Conservation (phyloP, 2,329 filamentous ascomycete species). For the Fusarium nanum region DNA sequence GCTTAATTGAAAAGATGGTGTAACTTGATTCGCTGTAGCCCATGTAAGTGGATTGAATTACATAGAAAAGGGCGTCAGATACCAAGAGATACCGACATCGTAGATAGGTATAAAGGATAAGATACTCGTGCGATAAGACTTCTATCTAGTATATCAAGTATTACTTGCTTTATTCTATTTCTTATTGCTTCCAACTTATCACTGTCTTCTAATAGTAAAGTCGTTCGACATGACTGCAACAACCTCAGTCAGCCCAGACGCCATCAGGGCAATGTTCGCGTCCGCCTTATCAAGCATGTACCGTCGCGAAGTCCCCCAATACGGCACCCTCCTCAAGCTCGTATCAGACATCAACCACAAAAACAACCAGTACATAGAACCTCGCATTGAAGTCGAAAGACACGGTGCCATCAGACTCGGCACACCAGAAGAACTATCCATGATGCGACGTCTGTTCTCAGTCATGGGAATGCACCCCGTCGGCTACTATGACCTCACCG, state of each 20-base stretch:
- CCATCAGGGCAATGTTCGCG: slow-evolving; percentile 43
- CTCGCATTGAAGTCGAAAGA: slow-evolving; percentile 41
- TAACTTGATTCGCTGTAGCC: slow-evolving; percentile 6
- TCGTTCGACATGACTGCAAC: slow-evolving; percentile 1
- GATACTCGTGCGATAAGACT: no score
- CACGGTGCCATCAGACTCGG: slow-evolving; percentile 64
- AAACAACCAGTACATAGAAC: slow-evolving; percentile 1
- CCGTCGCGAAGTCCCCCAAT: slow-evolving; percentile 51
- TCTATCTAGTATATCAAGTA: neutral
- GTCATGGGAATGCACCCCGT: slow-evolving; percentile 62
- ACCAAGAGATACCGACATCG: neutral
- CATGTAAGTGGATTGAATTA: slow-evolving; percentile 8
- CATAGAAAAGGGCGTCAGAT: slow-evolving; percentile 25
- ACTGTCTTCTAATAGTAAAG: neutral
- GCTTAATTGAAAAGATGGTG: neutral
- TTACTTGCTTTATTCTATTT: neutral
- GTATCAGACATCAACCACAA: slow-evolving; percentile 45
- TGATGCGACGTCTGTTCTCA: slow-evolving; percentile 58
- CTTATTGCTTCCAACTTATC: fast-evolving
- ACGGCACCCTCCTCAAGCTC: slow-evolving; percentile 49
- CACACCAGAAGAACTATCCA: slow-evolving; percentile 56
- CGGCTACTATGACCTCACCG: slow-evolving; percentile 63
- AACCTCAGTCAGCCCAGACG: slow-evolving; percentile 16
- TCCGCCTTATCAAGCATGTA: slow-evolving; percentile 53
- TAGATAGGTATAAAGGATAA: slow-evolving; percentile 13